These are phyloP conservation scores for Pseudocercospora musae DNA, from an alignment of 2,329 filamentous ascomycete species.

Conservation along the genomic window DNA sequence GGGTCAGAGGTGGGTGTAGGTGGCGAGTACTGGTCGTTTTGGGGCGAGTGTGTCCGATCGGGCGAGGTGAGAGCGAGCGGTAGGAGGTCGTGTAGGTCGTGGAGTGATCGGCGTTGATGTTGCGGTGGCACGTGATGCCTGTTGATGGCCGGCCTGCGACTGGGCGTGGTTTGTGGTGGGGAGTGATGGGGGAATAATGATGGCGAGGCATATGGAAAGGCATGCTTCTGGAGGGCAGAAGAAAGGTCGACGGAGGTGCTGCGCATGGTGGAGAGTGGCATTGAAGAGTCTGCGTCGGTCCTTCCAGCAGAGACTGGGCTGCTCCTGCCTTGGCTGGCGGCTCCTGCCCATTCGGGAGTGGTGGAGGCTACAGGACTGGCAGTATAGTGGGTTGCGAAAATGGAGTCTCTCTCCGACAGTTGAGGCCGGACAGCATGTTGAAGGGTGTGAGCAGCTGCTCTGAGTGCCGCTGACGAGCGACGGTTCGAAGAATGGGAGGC, in stretches of 20 bases:
- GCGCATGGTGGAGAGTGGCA: conserved; percentile 10
- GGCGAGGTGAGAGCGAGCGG: conserved; percentile 5
- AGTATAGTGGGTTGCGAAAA: conserved; percentile 61
- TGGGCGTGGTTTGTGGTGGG: conserved; percentile 5
- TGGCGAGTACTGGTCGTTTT: conserved; percentile 15
- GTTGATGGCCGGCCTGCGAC: conserved; percentile 3
- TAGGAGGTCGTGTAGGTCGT: conserved; percentile 30
- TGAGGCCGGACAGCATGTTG: conserved; percentile 45
- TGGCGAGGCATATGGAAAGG: conserved; percentile 3
- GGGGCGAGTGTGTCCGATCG: conserved; percentile 17
- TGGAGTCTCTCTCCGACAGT: conserved; percentile 60
- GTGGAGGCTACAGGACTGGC: conserved; percentile 43
- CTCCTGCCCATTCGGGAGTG: conserved; percentile 1
- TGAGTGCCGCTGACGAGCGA: conserved; percentile 6
- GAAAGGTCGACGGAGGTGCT: conserved; percentile 14
- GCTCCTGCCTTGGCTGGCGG: background rate
- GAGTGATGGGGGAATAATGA: conserved; percentile 8
- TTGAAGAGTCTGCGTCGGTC: background rate
- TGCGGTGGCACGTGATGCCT: conserved; percentile 25
- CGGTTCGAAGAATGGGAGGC: background rate
- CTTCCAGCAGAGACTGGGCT: background rate
- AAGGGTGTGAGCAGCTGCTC: background rate
- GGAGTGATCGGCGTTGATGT: conserved; percentile 32
- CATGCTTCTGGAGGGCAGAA: conserved; percentile 14
- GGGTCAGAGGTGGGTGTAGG: conserved; percentile 19